phyloP scores from a whole-genome alignment of 1,139 yeast genomes.

The Yamadazyma sp. region DNA sequence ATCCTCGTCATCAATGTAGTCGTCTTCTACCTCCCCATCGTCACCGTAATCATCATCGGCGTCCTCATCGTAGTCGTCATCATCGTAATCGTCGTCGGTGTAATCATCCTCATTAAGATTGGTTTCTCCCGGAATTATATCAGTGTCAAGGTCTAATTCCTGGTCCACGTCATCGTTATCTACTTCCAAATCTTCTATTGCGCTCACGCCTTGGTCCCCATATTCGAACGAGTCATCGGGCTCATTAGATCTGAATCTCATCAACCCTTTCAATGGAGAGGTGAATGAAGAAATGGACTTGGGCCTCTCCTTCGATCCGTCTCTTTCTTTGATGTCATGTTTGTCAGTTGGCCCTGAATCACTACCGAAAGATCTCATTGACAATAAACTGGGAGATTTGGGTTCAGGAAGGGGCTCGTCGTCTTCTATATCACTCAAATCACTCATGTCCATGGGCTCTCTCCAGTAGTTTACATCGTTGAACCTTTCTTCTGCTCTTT shows the following conservation, averaged over 20 bases:
- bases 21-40: conserved; percentile 27
- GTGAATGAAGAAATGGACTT: conserved; percentile 38
- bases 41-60: conserved; percentile 28
- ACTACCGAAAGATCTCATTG: conserved; percentile 18
- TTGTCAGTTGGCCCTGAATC: conserved; percentile 8
- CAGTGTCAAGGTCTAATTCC: conserved; percentile 17
- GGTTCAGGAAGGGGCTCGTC: conserved; percentile 21
- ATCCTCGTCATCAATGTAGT: conserved; percentile 24
- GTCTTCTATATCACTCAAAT: conserved; percentile 50
- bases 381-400: conserved; percentile 20
- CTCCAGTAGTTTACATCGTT: conserved; percentile 94
- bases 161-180: conserved; percentile 18
- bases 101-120: conserved; percentile 22
- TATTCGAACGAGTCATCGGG: conserved; percentile 19
- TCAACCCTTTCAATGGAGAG: conserved; percentile 45
- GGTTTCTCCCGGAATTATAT: conserved; percentile 7
- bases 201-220: conserved; percentile 8
- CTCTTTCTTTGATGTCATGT: conserved; percentile 6
- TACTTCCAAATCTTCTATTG: conserved; percentile 12
- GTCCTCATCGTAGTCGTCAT: conserved; percentile 30
- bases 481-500: conserved; percentile 54
- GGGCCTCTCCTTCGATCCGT: conserved; percentile 22
- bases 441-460: conserved; percentile 70
- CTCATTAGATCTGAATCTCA: conserved; percentile 32
- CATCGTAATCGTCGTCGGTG: conserved; percentile 29